Evolutionary conservation across 2,329 filamentous ascomycete species (phyloP).

Genomic region (Nothophoma quercina): DNA sequence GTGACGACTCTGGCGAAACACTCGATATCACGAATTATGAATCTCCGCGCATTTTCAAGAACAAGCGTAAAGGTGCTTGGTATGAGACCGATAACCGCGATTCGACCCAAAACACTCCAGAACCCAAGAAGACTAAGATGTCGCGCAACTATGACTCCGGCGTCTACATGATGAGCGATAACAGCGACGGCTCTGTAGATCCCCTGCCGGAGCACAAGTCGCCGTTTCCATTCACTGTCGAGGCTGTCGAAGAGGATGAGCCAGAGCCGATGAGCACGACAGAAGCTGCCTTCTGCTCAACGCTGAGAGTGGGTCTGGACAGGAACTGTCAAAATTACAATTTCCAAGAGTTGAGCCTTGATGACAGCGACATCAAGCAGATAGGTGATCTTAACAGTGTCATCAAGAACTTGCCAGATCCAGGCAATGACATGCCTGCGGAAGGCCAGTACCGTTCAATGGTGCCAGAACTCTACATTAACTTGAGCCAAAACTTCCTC

Average conservation of each 20-base stretch:
- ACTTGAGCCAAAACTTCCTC: conserved; percentile 34
- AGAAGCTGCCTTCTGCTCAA: conserved; percentile 19
- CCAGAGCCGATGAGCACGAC: conserved; percentile 14
- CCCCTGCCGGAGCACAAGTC: conserved; percentile 23
- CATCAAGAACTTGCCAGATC: conserved; percentile 33
- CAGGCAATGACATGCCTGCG: conserved; percentile 33
- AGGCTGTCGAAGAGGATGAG: conserved; percentile 3
- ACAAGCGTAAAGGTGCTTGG: conserved; percentile 45
- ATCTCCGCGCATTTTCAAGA: conserved; percentile 42
- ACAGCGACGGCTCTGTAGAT: conserved; percentile 26
- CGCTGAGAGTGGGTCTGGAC: conserved; percentile 25
- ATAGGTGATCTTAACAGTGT: conserved; percentile 36
- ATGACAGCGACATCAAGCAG: conserved; percentile 34
- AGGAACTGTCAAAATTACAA: conserved; percentile 26
- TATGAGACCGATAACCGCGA: conserved; percentile 30
- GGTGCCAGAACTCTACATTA: conserved; percentile 34
- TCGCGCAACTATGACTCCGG: conserved; percentile 43
- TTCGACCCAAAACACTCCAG: conserved; percentile 22
- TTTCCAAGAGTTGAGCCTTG: conserved; percentile 21
- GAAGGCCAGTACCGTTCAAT: conserved; percentile 43
- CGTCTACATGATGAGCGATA: conserved; percentile 43
- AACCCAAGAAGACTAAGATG: conserved; percentile 38
- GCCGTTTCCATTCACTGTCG: conserved; percentile 20
- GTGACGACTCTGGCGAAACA: conserved; percentile 39
- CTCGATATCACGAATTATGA: conserved; percentile 43